Evolutionary conservation across 2,329 filamentous ascomycete genomes (phyloP).

Genomic region (Fusarium scirpi): DNA sequence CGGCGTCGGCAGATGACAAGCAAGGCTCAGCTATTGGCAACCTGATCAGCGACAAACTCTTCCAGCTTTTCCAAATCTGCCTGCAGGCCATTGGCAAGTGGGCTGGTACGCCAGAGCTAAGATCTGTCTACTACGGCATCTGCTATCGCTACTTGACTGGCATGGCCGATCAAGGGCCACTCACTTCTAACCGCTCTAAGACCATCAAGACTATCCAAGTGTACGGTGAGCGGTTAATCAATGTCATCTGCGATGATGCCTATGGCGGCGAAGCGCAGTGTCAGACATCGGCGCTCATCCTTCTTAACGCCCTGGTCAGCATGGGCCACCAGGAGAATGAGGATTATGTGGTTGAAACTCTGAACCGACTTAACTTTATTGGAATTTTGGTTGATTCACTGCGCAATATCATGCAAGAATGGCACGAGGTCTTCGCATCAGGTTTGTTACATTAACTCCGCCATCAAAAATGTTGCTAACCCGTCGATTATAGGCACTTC

Average conservation of each 20-base stretch:
- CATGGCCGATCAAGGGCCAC: slow-evolving; percentile 67
- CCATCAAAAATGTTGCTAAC: slow-evolving; percentile 24
- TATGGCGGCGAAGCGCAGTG: slow-evolving; percentile 85
- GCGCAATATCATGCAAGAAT: slow-evolving; percentile 79
- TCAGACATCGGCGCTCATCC: slow-evolving; percentile 85
- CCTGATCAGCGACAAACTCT: slow-evolving; percentile 87
- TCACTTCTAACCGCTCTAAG: slow-evolving; percentile 63
- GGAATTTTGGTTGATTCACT: slow-evolving; percentile 91
- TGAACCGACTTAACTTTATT: slow-evolving; percentile 90
- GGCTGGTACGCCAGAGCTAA: slow-evolving; percentile 75
- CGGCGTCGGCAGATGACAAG: slow-evolving; percentile 54
- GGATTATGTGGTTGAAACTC: slow-evolving; percentile 78
- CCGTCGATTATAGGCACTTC: slow-evolving; percentile 49
- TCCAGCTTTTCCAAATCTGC: slow-evolving; percentile 90
- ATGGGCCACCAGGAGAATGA: slow-evolving; percentile 79
- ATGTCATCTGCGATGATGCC: slow-evolving; percentile 92
- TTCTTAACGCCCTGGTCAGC: slow-evolving; percentile 82
- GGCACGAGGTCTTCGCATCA: slow-evolving; percentile 66
- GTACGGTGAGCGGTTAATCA: slow-evolving; percentile 82
- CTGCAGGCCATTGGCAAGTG: slow-evolving; percentile 82
- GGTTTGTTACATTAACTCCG: slow-evolving; percentile 58
- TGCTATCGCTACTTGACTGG: slow-evolving; percentile 86
- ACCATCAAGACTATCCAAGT: slow-evolving; percentile 77
- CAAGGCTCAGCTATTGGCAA: slow-evolving; percentile 68
- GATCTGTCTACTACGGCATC: slow-evolving; percentile 90